These are phyloP conservation scores for Phialocephala sp. DNA, from an alignment of 2,329 filamentous ascomycete species.

Conservation along the genomic window DNA sequence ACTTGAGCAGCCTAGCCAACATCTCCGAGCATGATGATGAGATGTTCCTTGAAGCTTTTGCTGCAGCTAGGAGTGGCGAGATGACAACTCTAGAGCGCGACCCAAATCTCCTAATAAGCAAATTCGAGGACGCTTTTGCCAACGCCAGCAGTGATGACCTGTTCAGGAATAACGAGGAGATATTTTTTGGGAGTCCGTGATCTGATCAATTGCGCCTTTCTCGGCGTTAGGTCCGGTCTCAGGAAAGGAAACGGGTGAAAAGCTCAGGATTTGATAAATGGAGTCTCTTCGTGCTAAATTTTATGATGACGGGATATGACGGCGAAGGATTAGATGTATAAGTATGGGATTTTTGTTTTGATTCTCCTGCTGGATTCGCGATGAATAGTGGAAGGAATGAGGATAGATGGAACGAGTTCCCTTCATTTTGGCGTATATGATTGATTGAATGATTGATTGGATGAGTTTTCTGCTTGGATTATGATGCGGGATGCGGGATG, in stretches of 20 bases:
- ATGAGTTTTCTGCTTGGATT: neutral
- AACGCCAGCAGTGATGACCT: conserved; percentile 31
- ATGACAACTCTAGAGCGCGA: conserved; percentile 40
- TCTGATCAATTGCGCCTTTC: neutral
- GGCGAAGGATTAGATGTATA: neutral
- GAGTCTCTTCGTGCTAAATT: neutral
- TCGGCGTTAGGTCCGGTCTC: neutral
- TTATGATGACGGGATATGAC: conserved; percentile 3
- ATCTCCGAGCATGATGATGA: conserved; percentile 43
- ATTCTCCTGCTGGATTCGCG: neutral
- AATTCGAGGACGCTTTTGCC: conserved; percentile 41
- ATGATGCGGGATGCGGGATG: neutral
- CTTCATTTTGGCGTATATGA: conserved; percentile 26
- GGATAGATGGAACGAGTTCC: conserved; percentile 20
- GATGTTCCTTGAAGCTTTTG: conserved; percentile 45
- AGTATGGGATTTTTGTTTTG: conserved; percentile 18
- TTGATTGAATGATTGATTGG: neutral
- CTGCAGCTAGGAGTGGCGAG: conserved; percentile 30
- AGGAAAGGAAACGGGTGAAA: neutral
- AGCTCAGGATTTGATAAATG: neutral
- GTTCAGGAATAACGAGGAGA: conserved; percentile 38
- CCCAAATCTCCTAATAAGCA: conserved; percentile 40
- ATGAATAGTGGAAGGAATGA: neutral
- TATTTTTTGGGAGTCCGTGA: conserved; percentile 44
- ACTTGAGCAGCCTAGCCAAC: conserved; percentile 28